Base-by-base conservation (phyloP, 345 rosid species). In the Sapria himalayana region DNA sequence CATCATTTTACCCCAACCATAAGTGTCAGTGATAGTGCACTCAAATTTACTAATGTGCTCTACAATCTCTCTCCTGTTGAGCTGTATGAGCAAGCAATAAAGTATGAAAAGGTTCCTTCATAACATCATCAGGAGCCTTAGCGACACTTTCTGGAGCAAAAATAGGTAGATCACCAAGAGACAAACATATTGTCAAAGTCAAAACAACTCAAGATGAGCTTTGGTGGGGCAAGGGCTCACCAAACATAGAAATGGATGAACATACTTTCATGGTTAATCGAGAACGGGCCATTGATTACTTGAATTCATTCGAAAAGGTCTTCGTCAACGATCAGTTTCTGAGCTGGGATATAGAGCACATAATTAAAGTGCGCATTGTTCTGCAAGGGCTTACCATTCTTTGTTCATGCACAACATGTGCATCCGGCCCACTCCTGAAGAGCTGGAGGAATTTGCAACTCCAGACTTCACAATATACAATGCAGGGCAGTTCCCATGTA, bases 181-280 rank as follows among this genome's bases (percentile, higher is more conserved):
- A 86, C 45, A 81, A 86, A 70, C 92, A 94, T 36, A 82, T 86
- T 6, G 97, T 86, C 43, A 72, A 41, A 56, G 97, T 81, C 48
- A 76, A 63, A 4, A 58, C 63, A 15, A 76, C 94, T 0, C 63
- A 64, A 48, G 57, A 58, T 4, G 89, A 76, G 21, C 97, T 86
- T 49, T 86, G 97, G 97, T 86, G 97, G 97, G 97, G 97, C 33
- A 89, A 95, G 69, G 95, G 98, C 39, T 89, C 98, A 41, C 98
- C 98, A 4, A 89, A 89, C 73, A 82, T 89, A 25, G 95, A 84
- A 59, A 89, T 89, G 95, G 95, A 89, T 52, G 98, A 76, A 69
- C 74, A 89, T 4, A 79, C 95, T 0, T 89, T 89, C 72, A 15
- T 89, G 84, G 91, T 80, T 21, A 89, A 89, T 68, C 66, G 98